Evolutionary conservation across 495 filamentous ascomycete genomes (phyloP).

Genomic region (Xylaria nigripes): DNA sequence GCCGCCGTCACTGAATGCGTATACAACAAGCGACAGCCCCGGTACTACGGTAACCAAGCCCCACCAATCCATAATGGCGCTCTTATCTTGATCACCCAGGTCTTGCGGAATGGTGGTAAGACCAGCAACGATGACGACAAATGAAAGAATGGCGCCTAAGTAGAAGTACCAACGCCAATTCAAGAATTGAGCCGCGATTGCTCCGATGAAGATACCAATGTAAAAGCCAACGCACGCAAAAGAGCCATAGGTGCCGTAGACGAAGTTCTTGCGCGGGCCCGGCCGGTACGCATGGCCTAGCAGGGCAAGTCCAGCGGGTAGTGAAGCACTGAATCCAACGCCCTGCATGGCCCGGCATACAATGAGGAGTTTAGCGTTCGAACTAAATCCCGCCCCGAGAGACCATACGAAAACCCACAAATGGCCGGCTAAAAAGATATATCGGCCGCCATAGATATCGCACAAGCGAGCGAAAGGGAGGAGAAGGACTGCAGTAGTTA

Average conservation of each 20-base stretch:
- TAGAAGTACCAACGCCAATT: conserved; percentile 77
- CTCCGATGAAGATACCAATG: conserved; percentile 72
- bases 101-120: conserved; percentile 62
- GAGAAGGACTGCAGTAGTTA: conserved; percentile 66
- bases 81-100: conserved; percentile 31
- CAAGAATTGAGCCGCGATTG: conserved; percentile 54
- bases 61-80: conserved; percentile 57
- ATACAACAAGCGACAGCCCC: conserved; percentile 64
- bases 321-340: conserved; percentile 66
- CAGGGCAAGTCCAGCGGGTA: conserved; percentile 72
- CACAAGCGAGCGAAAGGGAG: conserved; percentile 69
- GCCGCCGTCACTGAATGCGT: conserved; percentile 67
- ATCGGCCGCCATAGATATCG: conserved; percentile 71
- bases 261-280: conserved; percentile 75
- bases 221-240: conserved; percentile 76
- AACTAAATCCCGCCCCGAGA: conserved; percentile 63
- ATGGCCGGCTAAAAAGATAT: conserved; percentile 58
- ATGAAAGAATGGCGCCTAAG: conserved; percentile 51
- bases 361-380: conserved; percentile 63
- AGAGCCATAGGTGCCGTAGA: conserved; percentile 75
- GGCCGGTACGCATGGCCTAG: conserved; percentile 75
- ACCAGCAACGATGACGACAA: conserved; percentile 42
- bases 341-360: conserved; percentile 72
- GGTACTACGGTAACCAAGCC: conserved; percentile 56
- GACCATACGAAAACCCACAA: conserved; percentile 68